phyloP scores from a whole-genome alignment of 2,329 filamentous ascomycete species.

The Penicillium sp. region DNA sequence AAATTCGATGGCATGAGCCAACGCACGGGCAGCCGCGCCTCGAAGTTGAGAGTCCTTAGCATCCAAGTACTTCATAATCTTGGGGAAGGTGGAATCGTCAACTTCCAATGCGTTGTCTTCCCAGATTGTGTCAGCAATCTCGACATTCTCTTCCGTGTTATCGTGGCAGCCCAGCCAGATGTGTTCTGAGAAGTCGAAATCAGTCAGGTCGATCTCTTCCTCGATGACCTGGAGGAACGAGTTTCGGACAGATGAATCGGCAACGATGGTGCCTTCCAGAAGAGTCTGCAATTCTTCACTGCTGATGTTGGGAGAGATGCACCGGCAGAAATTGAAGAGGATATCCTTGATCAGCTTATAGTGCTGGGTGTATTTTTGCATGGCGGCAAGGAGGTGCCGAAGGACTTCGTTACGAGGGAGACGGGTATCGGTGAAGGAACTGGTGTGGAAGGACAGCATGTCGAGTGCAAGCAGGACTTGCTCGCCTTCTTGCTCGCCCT shows the following conservation, averaged over 20 bases:
- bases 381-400: conserved; percentile 72
- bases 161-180: conserved; percentile 95
- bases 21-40: conserved; percentile 77
- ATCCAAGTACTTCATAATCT: conserved; percentile 77
- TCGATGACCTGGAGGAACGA: conserved; percentile 88
- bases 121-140: conserved; percentile 87
- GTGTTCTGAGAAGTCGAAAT: conserved; percentile 82
- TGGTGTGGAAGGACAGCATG: conserved; percentile 85
- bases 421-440: conserved; percentile 71
- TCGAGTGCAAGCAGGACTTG: conserved; percentile 89
- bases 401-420: conserved; percentile 79
- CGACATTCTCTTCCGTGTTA: conserved; percentile 82
- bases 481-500: conserved; percentile 78
- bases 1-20: conserved; percentile 72
- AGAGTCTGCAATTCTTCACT: conserved; percentile 73
- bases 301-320: conserved; percentile 79
- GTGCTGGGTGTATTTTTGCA: conserved; percentile 89
- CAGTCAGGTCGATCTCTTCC: conserved; percentile 87
- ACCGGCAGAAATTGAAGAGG: conserved; percentile 81
- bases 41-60: conserved; percentile 81
- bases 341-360: conserved; percentile 96
- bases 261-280: conserved; percentile 77
- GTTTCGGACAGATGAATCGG: conserved; percentile 78
- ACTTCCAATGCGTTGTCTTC: conserved; percentile 85
- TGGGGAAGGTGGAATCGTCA: conserved; percentile 65